These are phyloP conservation scores for Solanum piurae DNA, from an alignment of 257 asterid genomes.

Conservation along the genomic window DNA sequence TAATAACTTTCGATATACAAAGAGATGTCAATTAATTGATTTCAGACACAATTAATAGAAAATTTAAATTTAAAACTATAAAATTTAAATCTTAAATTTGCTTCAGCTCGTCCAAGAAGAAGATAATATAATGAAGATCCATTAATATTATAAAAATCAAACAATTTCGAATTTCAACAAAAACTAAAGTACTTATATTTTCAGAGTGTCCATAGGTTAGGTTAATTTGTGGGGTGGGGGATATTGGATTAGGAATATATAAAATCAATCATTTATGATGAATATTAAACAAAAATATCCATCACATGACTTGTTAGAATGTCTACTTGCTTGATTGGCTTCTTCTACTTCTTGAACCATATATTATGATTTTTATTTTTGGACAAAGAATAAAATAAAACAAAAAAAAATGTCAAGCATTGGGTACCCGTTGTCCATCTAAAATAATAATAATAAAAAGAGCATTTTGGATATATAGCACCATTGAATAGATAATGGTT, in stretches of 20 bases:
- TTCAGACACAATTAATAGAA: neutral
- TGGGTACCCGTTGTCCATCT: neutral
- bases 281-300: neutral
- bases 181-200: neutral
- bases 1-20: no score
- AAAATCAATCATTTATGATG: neutral
- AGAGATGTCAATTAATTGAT: neutral
- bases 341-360: neutral
- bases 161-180: neutral
- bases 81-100: no score
- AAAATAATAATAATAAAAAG: no score
- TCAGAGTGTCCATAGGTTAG: no score
- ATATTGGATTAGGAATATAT: neutral
- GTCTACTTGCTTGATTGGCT: neutral
- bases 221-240: no score
- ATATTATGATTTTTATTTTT: neutral
- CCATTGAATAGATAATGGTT: neutral
- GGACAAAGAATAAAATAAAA: neutral
- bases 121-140: no score
- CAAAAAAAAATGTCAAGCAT: neutral
- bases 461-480: neutral
- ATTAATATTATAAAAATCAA: no score
- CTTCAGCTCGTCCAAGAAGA: no score
- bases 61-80: no score
- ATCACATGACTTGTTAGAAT: neutral